Percentiles rank a stretch among this genome's conserved stretches.
phyloP scores from a whole-genome alignment of 176 grass and related monocot genomes.

The Avena sativa region DNA sequence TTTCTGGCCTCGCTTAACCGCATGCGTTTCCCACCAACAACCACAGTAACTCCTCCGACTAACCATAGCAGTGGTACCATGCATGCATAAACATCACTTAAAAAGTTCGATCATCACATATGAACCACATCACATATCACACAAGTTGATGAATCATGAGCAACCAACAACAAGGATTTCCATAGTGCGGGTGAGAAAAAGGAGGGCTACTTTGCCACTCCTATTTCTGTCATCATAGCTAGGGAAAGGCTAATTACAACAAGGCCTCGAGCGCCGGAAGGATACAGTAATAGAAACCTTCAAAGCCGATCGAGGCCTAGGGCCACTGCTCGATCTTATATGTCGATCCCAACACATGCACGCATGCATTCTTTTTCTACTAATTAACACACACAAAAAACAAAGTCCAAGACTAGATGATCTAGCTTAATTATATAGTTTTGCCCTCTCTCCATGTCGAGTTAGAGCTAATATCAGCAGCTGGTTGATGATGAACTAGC shows the following conservation, averaged over 20 bases:
- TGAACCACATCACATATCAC: not conserved
- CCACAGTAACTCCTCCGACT: conserved; percentile 36
- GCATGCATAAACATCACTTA: not conserved
- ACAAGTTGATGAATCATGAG: not conserved
- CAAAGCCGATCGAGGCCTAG: conserved; percentile 20
- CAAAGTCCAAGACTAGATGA: not conserved
- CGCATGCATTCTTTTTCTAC: not conserved
- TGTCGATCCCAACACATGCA: conserved; percentile 2
- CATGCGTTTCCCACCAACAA: conserved; percentile 38
- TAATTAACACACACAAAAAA: not conserved
- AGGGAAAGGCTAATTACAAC: conserved; percentile 41
- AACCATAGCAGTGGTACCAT: no score
- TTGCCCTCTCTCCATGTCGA: not conserved
- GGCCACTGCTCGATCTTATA: conserved; percentile 1
- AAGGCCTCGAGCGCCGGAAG: conserved; percentile 30
- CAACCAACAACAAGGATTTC: not conserved
- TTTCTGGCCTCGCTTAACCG: not conserved
- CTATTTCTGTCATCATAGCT: conserved; percentile 2
- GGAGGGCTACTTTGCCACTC: not conserved
- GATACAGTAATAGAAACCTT: conserved; percentile 41
- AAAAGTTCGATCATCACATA: not conserved
- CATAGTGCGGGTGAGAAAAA: conserved; percentile 15
- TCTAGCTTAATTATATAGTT: conserved; percentile 25
- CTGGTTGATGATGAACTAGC: not conserved
- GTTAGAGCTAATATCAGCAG: not conserved